A percentile compares a stretch with the other conserved stretches of the same genome.
Evolutionary conservation across 805 yeast genomes (phyloP).

Genomic region (Candida vartiovaarae): DNA sequence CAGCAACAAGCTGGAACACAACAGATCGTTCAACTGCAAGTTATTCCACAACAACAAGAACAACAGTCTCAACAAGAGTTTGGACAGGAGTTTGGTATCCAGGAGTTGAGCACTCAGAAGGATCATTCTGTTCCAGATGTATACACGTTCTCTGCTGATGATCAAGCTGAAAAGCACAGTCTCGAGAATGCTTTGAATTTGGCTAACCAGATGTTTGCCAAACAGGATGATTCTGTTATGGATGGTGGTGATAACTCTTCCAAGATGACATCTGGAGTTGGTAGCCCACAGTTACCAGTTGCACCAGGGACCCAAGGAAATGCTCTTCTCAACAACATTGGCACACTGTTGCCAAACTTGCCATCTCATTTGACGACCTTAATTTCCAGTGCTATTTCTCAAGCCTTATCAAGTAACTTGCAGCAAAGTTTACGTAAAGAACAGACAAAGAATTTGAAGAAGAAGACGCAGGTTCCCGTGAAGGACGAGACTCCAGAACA

Average conservation of each 20-base stretch:
- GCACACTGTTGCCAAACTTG: conserved; percentile 18
- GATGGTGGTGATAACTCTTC: not conserved
- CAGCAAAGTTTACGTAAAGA: conserved; percentile 1
- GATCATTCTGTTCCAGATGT: not conserved
- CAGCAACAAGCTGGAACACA: too few relatives aligned
- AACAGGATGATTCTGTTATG: not conserved
- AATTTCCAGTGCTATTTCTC: conserved; percentile 21
- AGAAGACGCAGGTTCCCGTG: conserved; percentile 8
- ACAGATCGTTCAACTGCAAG: too few relatives aligned
- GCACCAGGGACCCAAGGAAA: conserved; percentile 15
- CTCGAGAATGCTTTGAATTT: conserved; percentile 6
- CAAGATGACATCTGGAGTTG: not conserved
- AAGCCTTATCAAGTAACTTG: conserved; percentile 11
- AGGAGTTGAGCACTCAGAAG: not conserved
- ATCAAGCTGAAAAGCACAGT: not conserved
- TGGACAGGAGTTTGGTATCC: not conserved
- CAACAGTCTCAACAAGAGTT: not conserved
- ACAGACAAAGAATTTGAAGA: conserved; percentile 8
- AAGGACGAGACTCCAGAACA: conserved; percentile 24
- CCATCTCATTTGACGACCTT: conserved; percentile 18
- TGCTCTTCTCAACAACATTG: conserved; percentile 16
- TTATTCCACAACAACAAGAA: not conserved
- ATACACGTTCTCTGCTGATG: conserved; percentile 3
- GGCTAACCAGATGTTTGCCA: conserved; percentile 10
- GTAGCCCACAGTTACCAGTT: conserved; percentile 9